Conservation (phyloP, 345 rosid species). For the Draba incana region DNA sequence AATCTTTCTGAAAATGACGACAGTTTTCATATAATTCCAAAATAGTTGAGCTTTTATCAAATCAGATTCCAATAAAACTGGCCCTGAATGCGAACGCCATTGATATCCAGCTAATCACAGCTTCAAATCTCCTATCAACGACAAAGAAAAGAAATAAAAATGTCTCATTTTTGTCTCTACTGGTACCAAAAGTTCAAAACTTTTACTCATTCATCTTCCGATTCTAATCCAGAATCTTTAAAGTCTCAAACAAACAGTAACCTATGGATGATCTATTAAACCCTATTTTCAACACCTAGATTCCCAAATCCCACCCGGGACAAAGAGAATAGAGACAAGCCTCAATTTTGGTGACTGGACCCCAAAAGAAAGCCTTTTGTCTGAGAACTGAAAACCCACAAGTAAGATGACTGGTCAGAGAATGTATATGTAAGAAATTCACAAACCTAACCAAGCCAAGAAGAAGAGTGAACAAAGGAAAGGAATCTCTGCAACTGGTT, state of each 20-base stretch:
- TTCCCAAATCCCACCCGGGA: constrained; percentile 28
- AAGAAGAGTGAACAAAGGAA: constrained; percentile 30
- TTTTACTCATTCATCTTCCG: constrained; percentile 11
- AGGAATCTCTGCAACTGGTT: constrained; percentile 43
- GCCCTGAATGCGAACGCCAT: constrained; percentile 36
- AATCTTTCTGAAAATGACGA: constrained; percentile 24
- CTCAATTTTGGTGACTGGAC: constrained; percentile 3
- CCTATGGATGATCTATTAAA: constrained; percentile 19
- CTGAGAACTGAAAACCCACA: constrained; percentile 4
- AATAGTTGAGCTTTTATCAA: not conserved
- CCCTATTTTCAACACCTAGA: constrained; percentile 40
- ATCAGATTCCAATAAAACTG: constrained; percentile 33
- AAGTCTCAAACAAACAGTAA: not conserved
- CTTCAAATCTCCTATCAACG: constrained; percentile 36
- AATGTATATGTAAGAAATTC: constrained; percentile 19
- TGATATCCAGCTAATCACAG: constrained; percentile 50
- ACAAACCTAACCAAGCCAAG: constrained; percentile 33
- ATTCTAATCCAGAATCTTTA: constrained; percentile 5
- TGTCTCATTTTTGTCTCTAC: constrained; percentile 8
- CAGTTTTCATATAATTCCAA: constrained; percentile 46
- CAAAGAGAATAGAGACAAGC: not conserved
- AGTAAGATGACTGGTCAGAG: constrained; percentile 25
- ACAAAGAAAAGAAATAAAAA: constrained; percentile 23
- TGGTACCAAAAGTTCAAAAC: constrained; percentile 20
- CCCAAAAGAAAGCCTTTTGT: constrained; percentile 30